Percentiles rank a stretch among this genome's conserved stretches.
Evolutionary conservation across 83 land plant species (phyloP).

Genomic region (Thuja plicata): DNA sequence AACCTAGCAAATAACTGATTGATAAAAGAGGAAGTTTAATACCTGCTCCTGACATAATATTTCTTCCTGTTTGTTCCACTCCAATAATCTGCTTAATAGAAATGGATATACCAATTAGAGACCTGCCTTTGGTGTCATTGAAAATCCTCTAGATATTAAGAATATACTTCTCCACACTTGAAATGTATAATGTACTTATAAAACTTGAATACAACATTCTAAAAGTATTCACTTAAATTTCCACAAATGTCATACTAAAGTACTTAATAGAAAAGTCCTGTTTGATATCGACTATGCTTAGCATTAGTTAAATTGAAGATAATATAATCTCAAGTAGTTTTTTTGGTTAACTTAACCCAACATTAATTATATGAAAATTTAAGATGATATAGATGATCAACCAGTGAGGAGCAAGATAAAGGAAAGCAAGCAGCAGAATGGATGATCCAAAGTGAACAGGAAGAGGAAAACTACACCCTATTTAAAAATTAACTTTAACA

Average conservation of each 20-base stretch:
- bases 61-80: constrained; percentile 51
- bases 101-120: neutral
- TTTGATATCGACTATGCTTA: neutral
- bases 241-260: constrained; percentile 16
- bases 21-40: neutral
- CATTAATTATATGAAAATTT: too few species aligned
- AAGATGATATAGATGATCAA: neutral
- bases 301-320: neutral
- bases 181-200: neutral
- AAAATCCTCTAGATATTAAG: neutral
- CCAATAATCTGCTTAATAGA: constrained; percentile 39
- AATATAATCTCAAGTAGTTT: neutral
- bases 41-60: constrained; percentile 36
- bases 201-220: neutral
- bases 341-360: neutral
- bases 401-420: neutral
- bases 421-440: too few species aligned
- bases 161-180: neutral
- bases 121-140: neutral
- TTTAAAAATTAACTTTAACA: too few species aligned
- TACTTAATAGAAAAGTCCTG: neutral
- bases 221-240: constrained; percentile 33
- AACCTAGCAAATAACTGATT: neutral
- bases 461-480: too few species aligned
- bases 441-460: too few species aligned